phyloP scores from a whole-genome alignment of 495 filamentous ascomycete genomes.

The Aspergillus steynii region DNA sequence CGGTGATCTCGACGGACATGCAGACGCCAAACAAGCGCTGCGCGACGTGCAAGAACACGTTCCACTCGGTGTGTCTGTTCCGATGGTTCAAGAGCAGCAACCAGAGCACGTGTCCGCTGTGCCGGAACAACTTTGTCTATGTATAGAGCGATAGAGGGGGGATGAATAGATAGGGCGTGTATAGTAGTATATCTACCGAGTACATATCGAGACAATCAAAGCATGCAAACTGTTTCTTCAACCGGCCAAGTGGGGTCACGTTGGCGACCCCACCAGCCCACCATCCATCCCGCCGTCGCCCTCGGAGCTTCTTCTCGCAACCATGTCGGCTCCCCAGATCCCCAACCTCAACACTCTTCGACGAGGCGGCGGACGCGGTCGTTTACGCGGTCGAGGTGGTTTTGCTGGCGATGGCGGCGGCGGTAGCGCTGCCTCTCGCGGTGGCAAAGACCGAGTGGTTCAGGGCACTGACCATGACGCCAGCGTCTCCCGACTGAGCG shows the following conservation, averaged over 20 bases:
- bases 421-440: slow-evolving; percentile 19
- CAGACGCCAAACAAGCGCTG: slow-evolving; percentile 88
- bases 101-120: slow-evolving; percentile 85
- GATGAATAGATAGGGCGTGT: slow-evolving; percentile 10
- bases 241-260: neutral
- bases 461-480: slow-evolving; percentile 93
- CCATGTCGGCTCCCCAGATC: slow-evolving; percentile 72
- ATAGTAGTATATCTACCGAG: neutral
- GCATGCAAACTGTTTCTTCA: neutral
- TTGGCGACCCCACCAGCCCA: neutral
- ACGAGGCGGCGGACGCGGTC: slow-evolving; percentile 45
- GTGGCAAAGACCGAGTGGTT: slow-evolving; percentile 60
- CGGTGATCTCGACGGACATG: slow-evolving; percentile 82
- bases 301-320: slow-evolving; percentile 17
- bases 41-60: slow-evolving; percentile 89
- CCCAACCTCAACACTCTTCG: slow-evolving; percentile 74
- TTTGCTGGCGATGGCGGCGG: slow-evolving; percentile 25
- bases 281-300: slow-evolving; percentile 9
- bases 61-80: slow-evolving; percentile 86
- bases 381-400: slow-evolving; percentile 44
- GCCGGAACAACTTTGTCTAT: slow-evolving; percentile 69
- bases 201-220: neutral
- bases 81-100: slow-evolving; percentile 96
- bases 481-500: slow-evolving; percentile 81
- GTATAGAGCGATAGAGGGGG: slow-evolving; percentile 23